Evolutionary conservation across 2,329 filamentous ascomycete genomes (phyloP).

Genomic region (Arthroderma sp.): DNA sequence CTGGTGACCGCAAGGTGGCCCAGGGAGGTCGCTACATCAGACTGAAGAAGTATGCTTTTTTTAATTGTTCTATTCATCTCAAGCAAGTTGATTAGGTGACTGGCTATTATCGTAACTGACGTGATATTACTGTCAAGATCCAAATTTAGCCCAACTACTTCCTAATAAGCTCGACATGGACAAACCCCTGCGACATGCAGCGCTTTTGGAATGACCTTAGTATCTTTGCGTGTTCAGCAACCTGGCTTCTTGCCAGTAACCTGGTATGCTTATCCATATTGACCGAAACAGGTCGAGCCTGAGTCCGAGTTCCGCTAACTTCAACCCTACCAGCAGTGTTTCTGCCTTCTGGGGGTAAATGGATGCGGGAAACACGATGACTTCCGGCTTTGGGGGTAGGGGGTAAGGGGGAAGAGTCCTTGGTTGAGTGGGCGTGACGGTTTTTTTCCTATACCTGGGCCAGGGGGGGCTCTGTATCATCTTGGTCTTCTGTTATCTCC

Average conservation of each 20-base stretch:
- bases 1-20: conserved; percentile 41
- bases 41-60: conserved; percentile 18
- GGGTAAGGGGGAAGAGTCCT: neutral
- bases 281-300: neutral
- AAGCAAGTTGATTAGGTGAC: neutral
- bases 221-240: neutral
- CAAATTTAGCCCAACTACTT: neutral
- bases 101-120: neutral
- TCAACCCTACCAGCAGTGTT: neutral
- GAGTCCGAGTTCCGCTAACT: neutral
- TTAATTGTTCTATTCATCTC: neutral
- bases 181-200: neutral
- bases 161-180: neutral
- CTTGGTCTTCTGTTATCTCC: neutral
- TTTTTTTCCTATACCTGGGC: neutral
- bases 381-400: too few species aligned
- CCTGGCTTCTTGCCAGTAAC: neutral
- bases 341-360: neutral
- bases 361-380: too few species aligned
- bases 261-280: neutral
- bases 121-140: neutral
- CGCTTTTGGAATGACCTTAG: neutral
- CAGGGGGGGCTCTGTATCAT: too few species aligned
- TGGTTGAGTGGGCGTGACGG: neutral
- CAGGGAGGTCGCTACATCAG: conserved; percentile 32